Evolutionary conservation across 768 basidiomycete species (phyloP).

Genomic region (Wakefieldia striispora): DNA sequence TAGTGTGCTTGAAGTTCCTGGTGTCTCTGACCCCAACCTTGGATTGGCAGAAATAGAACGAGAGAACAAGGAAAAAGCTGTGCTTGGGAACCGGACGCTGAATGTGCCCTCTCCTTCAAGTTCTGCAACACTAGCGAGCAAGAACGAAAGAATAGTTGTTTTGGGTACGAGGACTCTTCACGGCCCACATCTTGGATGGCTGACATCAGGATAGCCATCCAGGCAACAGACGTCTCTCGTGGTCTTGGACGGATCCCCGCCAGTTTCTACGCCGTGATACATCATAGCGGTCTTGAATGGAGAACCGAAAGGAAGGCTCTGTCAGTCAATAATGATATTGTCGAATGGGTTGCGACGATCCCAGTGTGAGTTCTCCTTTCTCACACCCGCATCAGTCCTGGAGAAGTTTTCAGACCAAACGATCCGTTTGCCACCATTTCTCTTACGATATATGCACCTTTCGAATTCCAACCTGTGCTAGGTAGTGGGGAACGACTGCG

Average conservation of each 20-base stretch:
- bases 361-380: neutral
- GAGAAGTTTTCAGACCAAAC: neutral
- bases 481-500: conserved; percentile 2
- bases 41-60: neutral
- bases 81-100: neutral
- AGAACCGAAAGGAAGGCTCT: neutral
- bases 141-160: neutral
- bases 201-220: neutral
- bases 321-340: neutral
- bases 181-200: neutral
- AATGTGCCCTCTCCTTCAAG: no score
- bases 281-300: neutral
- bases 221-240: neutral
- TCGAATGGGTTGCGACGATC: conserved; percentile 4
- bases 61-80: no score
- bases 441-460: neutral
- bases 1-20: neutral
- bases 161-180: neutral
- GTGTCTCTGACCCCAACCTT: neutral
- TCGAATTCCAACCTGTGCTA: conserved; percentile 3
- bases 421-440: neutral
- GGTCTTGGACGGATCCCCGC: conserved; percentile 1
- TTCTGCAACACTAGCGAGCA: neutral
- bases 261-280: neutral
- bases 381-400: neutral